Evolutionary conservation across 345 rosid genomes (phyloP).

Genomic region (Euclidium syriacum): DNA sequence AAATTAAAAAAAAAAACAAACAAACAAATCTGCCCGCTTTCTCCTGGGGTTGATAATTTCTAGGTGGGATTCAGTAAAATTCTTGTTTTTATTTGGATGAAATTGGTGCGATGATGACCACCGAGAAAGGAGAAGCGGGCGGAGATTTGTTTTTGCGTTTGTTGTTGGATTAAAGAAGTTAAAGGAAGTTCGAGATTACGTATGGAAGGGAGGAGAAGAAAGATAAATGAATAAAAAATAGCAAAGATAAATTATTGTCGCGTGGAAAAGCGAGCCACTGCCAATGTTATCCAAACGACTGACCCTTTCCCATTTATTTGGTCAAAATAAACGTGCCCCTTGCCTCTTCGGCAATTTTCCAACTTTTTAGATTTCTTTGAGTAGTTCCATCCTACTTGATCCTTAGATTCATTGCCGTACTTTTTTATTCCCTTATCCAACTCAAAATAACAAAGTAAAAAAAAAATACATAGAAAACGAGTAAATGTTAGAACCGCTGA

Average conservation of each 20-base stretch:
- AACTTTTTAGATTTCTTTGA: too few species aligned
- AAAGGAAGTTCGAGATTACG: neutral
- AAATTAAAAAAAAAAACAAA: neutral
- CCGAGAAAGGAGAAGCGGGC: neutral
- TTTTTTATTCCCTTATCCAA: too few species aligned
- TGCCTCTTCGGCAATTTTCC: neutral
- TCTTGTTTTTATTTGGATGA: too few species aligned
- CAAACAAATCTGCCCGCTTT: neutral
- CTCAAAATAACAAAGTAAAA: too few species aligned
- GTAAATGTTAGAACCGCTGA: too few species aligned
- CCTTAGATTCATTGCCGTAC: too few species aligned
- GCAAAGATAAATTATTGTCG: neutral
- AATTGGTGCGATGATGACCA: neutral
- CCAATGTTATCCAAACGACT: neutral
- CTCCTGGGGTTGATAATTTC: neutral
- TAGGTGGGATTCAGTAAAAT: too few species aligned
- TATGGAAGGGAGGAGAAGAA: neutral
- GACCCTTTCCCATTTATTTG: neutral
- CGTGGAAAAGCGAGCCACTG: slow-evolving; percentile 16
- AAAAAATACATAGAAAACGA: too few species aligned
- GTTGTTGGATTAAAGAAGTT: neutral
- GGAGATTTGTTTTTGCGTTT: neutral
- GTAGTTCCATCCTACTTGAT: too few species aligned
- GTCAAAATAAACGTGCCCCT: neutral
- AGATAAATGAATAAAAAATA: neutral